These are phyloP conservation scores for Podaxis sp. DNA, from an alignment of 768 basidiomycete species.

Conservation along the genomic window DNA sequence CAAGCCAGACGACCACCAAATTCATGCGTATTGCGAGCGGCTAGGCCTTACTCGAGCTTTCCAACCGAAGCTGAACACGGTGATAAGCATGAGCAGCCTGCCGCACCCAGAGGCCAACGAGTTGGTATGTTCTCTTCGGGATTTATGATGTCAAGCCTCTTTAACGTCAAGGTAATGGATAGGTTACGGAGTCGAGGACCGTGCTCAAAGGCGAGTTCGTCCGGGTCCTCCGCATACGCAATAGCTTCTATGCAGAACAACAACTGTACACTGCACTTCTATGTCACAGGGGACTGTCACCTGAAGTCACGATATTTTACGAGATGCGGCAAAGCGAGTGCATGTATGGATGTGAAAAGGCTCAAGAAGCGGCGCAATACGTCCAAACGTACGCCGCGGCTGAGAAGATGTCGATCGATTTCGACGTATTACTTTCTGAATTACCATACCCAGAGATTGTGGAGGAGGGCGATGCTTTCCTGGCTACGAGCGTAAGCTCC, in stretches of 20 bases:
- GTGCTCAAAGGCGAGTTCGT: conserved; percentile 7
- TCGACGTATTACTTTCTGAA: not conserved
- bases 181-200: conserved; percentile 8
- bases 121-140: not conserved
- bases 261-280: conserved; percentile 3
- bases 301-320: conserved; percentile 8
- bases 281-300: not conserved
- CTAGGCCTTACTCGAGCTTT: conserved; percentile 3
- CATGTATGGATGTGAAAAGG: conserved; percentile 8
- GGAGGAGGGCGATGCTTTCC: not conserved
- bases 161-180: not conserved
- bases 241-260: conserved; percentile 9
- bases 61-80: conserved; percentile 4
- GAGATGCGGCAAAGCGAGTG: conserved; percentile 12
- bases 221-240: conserved; percentile 9
- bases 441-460: conserved; percentile 6
- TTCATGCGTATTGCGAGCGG: not conserved
- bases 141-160: not conserved
- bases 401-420: conserved; percentile 1
- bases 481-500: not conserved
- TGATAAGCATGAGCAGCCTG: conserved; percentile 6
- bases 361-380: conserved; percentile 2
- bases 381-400: not conserved
- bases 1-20: not conserved
- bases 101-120: conserved; percentile 4